phyloP scores from a whole-genome alignment of 805 yeast species.

The Kazachstania kunashirensis region DNA sequence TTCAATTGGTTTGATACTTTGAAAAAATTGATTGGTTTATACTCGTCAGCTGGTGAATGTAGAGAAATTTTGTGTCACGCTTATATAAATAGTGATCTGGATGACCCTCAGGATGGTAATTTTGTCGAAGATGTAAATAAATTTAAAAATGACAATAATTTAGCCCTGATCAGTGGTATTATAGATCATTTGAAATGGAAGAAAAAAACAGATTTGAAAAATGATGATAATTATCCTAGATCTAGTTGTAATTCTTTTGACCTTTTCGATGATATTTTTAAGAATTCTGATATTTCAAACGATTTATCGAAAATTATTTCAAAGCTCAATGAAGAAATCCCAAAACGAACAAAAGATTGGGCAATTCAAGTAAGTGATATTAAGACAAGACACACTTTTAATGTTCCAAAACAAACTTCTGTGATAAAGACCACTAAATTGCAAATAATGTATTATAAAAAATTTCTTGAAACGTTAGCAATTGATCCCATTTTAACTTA shows the following conservation, averaged over 20 bases:
- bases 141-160: constrained; percentile 17
- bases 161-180: constrained; percentile 49
- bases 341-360: constrained; percentile 2
- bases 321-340: neutral
- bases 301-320: neutral
- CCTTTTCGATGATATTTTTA: constrained; percentile 1
- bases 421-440: constrained; percentile 41
- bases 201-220: no score
- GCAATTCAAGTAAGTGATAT: constrained; percentile 42
- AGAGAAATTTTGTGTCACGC: constrained; percentile 56
- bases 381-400: constrained; percentile 44
- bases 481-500: constrained; percentile 29
- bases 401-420: constrained; percentile 40
- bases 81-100: constrained; percentile 29
- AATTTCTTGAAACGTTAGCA: constrained; percentile 36
- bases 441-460: constrained; percentile 55
- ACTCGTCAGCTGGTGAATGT: constrained; percentile 36
- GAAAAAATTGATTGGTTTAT: constrained; percentile 34
- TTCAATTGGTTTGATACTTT: constrained; percentile 36
- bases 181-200: constrained; percentile 41
- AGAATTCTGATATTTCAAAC: neutral
- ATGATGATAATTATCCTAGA: neutral
- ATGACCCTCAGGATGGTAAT: constrained; percentile 3
- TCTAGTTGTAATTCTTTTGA: neutral
- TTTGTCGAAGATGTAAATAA: constrained; percentile 4